Base-by-base conservation (phyloP, 2,329 filamentous ascomycete genomes). In the Zymoseptoria passerinii region DNA sequence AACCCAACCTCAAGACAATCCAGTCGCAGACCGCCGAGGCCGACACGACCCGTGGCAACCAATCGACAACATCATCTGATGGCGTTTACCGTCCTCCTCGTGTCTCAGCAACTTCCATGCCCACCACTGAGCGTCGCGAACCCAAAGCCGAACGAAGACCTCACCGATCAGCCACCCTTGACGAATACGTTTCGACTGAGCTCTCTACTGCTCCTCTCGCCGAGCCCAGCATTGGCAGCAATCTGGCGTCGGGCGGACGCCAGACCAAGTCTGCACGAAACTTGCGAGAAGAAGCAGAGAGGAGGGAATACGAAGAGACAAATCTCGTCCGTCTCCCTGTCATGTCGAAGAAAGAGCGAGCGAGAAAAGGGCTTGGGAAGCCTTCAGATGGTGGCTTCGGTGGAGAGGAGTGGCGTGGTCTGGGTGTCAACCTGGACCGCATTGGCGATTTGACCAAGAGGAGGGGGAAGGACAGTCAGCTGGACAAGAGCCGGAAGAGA, bases 191-290 rank as follows among this genome's bases (percentile, higher is more conserved):
- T 63, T 84, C 82, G 53, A 85, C 88, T 18, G 94, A 99, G 73
- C 80, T 97, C 59, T 92, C 90, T 0, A 75, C 81, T 5, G 90
- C 90, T 1, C 94, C 94, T 0, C 75, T 90, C 58, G 89, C 91
- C 1, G 83, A 95, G 72, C 91, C 92, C 56, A 95, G 88, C 66
- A 95, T 99, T 67, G 95, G 94, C 60, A 94, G 89, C 58, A 96
- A 89, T 18, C 95, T 96, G 66, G 65, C 66, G 7, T 80, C 85
- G 53, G 86, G 88, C 53, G 94, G 94, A 35, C 84, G 92, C 63
- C 84, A 84, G 71, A 84, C 85, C 68, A 94, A 92, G 79, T 89
- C 88, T 4, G 83, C 85, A 13, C 80, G 84, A 35, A 88, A 96
- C 71, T 83, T 89, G 57, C 84, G 84, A 62, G 83, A 84, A 48